Evolutionary conservation across 2,329 filamentous ascomycete species (phyloP).

Genomic region (Apiospora kogelbergensis): DNA sequence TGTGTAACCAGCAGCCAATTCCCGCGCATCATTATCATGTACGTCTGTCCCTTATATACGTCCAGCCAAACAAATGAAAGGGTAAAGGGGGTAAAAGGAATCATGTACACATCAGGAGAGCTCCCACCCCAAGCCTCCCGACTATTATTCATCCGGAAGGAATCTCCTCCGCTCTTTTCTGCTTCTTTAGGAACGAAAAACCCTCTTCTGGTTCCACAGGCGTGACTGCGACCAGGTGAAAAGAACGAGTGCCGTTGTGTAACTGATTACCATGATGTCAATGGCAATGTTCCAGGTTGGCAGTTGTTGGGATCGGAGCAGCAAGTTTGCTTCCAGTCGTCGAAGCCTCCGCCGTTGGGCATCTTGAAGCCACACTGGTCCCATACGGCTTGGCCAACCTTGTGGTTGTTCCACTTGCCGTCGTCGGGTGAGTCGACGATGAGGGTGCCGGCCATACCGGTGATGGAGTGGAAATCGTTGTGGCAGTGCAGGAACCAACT

Average conservation of each 20-base stretch:
- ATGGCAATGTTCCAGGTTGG: not conserved
- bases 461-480: constrained; percentile 11
- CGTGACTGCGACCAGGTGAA: too few species aligned
- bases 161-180: too few species aligned
- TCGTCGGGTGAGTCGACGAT: constrained; percentile 9
- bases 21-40: too few species aligned
- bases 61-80: too few species aligned
- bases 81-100: too few species aligned
- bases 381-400: constrained; percentile 7
- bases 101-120: too few species aligned
- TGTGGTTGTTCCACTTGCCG: not conserved
- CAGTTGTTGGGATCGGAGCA: constrained; percentile 17
- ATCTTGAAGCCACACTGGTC: constrained; percentile 12
- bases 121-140: too few species aligned
- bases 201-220: too few species aligned
- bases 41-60: too few species aligned
- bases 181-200: too few species aligned
- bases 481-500: constrained; percentile 13
- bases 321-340: constrained; percentile 24
- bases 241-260: not conserved
- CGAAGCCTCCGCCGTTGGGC: constrained; percentile 1
- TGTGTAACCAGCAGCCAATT: too few species aligned
- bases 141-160: too few species aligned
- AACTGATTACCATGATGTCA: not conserved
- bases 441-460: constrained; percentile 8